Base-by-base conservation (phyloP, 306 rosid genomes). In the Pterocarpus macrocarpus region DNA sequence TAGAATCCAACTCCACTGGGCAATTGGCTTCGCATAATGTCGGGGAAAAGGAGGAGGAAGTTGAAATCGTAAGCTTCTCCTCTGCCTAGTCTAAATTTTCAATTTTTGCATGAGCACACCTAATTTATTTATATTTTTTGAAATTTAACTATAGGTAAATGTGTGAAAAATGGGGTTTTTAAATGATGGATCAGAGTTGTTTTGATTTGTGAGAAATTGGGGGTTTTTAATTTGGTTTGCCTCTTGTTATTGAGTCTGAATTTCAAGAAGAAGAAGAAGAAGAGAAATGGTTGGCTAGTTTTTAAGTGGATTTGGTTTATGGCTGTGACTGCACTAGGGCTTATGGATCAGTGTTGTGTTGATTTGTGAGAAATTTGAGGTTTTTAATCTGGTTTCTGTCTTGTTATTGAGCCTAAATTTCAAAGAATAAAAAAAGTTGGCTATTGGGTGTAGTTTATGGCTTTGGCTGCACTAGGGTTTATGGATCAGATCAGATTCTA, bases 31-130 rank as follows among this genome's bases (percentile, higher is more conserved):
- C 69, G 45, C 45, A 49, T 34, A 33, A 91, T 93, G 97, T 79
- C 90, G 7, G 89, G 94, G 65, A 90, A 84, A 81, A 90, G 78
- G 85, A 90, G 80, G 66, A 80, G 89, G 80, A 90, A 83, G 84
- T 76, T 88, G 80, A 93, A 90, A 79, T 78, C 85, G 97, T 91
- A 85, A 91, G 97, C 15, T 71, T 72, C 80, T 78, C 5, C 17
- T 77, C 39, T 73, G 5, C 15, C 66, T 15, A 13, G 15, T 76
- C 22, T 32, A 14, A 52, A 22, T 71, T 3, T 32, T 55, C 61
- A 55, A 59, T 52, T 66, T 73, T 69, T 34, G 3, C 41, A 28
- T 30, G 0, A 13, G 4, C 61, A 45, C 70, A 8, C 9, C 36
- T 16, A 43, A 15, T 61, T 76, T 6, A 15, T 32, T 39, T 73